phyloP scores from a whole-genome alignment of 108 stramenopile species.

The Skeletonema costatum region DNA sequence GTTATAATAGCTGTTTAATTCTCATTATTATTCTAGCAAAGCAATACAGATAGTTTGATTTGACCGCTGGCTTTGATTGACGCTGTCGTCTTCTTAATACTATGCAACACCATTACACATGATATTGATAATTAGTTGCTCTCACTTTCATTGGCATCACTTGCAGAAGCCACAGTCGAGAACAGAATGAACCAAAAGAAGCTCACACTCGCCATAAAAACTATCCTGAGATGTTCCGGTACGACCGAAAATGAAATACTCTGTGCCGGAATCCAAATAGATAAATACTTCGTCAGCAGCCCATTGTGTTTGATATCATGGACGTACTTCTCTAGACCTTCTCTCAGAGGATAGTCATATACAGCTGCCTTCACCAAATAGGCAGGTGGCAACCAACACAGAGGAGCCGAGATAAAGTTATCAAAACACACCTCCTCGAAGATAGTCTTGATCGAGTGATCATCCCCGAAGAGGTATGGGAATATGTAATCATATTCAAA shows the following conservation, averaged over 20 bases:
- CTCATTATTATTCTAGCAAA: background rate
- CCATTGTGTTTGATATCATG: constrained; percentile 16
- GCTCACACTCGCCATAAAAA: constrained; percentile 10
- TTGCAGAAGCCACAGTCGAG: background rate
- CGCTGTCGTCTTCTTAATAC: background rate
- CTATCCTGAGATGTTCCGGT: constrained; percentile 8
- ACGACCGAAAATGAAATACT: constrained; percentile 3
- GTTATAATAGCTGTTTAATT: background rate
- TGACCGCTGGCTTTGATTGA: background rate
- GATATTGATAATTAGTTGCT: background rate
- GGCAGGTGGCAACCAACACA: constrained; percentile 46
- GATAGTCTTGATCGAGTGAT: background rate
- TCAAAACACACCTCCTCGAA: constrained; percentile 14
- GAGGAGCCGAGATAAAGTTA: constrained; percentile 34
- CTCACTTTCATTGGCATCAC: background rate
- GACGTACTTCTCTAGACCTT: constrained; percentile 3
- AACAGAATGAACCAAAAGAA: constrained; percentile 17
- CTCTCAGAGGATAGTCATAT: constrained; percentile 10
- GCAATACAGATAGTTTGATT: background rate
- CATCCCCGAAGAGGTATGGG: constrained; percentile 20
- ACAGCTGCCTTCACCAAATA: constrained; percentile 44
- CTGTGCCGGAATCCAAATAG: constrained; percentile 6
- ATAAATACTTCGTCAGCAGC: constrained; percentile 2
- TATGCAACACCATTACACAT: background rate
- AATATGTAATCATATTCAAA: constrained; percentile 30